Evolutionary conservation across 345 rosid species (phyloP).

Genomic region (Combretum micranthum): DNA sequence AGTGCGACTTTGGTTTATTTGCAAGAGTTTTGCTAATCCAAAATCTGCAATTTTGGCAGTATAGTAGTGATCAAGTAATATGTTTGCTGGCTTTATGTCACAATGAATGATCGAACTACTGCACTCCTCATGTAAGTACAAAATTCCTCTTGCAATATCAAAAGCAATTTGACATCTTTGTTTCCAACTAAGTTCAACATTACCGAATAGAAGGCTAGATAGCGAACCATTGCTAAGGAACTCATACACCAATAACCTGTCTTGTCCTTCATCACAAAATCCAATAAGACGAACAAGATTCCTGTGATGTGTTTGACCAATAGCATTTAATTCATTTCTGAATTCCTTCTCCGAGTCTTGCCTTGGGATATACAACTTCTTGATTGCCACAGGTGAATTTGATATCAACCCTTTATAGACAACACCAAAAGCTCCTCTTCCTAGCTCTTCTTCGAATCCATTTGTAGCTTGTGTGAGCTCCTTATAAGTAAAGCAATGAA

Average conservation of each 20-base stretch:
- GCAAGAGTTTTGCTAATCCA: slow-evolving; percentile 36
- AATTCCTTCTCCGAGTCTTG: slow-evolving; percentile 22
- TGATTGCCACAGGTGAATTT: slow-evolving; percentile 20
- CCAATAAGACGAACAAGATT: slow-evolving; percentile 33
- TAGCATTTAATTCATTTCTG: slow-evolving; percentile 23
- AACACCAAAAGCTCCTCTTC: slow-evolving; percentile 35
- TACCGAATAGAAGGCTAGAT: slow-evolving; percentile 21
- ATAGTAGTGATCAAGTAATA: slow-evolving; percentile 19
- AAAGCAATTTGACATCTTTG: slow-evolving; percentile 20
- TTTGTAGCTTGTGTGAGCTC: slow-evolving; percentile 28
- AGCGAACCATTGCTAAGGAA: slow-evolving; percentile 26
- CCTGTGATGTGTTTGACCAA: slow-evolving; percentile 31
- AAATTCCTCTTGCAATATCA: slow-evolving; percentile 28
- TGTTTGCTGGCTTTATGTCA: slow-evolving; percentile 37
- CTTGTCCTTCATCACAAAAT: slow-evolving; percentile 29
- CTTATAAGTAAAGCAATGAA: slow-evolving; percentile 19
- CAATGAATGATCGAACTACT: slow-evolving; percentile 31
- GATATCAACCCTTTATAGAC: slow-evolving; percentile 31
- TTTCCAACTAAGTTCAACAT: slow-evolving; percentile 18
- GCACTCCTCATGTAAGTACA: slow-evolving; percentile 35
- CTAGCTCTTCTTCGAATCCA: slow-evolving; percentile 28
- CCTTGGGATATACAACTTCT: slow-evolving; percentile 16
- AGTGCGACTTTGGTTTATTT: slow-evolving; percentile 16
- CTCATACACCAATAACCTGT: slow-evolving; percentile 26
- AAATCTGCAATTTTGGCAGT: slow-evolving; percentile 24